Conservation (phyloP, 2,329 filamentous ascomycete species). For the Botrytis medusae region DNA sequence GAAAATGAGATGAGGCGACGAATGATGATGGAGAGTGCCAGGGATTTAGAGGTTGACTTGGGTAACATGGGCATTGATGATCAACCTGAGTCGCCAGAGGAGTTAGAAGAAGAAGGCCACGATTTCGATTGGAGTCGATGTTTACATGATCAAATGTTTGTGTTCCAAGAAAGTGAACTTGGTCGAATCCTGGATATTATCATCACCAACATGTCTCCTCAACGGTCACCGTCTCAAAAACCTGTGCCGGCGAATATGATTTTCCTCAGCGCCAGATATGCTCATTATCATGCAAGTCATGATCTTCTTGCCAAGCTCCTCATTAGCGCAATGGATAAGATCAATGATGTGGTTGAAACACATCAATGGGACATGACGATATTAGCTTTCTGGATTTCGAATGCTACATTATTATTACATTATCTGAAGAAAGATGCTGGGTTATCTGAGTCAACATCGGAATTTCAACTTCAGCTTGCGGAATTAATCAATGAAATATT, state of each 20-base stretch:
- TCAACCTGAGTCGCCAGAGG: conserved; percentile 80
- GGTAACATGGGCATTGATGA: conserved; percentile 96
- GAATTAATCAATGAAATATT: conserved; percentile 98
- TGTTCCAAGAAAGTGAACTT: conserved; percentile 93
- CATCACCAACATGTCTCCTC: conserved; percentile 97
- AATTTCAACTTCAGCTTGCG: conserved; percentile 89
- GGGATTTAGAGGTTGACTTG: conserved; percentile 93
- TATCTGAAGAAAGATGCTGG: conserved; percentile 94
- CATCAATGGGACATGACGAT: conserved; percentile 99
- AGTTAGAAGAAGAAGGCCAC: conserved; percentile 83
- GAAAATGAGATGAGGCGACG: conserved; percentile 93
- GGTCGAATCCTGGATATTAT: conserved; percentile 91
- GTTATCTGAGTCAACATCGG: conserved; percentile 74
- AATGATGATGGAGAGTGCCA: conserved; percentile 99
- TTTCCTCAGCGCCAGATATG: conserved; percentile 92
- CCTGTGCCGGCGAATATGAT: conserved; percentile 96
- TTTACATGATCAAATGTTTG: conserved; percentile 98
- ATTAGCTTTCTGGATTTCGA: conserved; percentile 97
- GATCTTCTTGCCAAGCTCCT: conserved; percentile 82
- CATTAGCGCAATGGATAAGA: conserved; percentile 86
- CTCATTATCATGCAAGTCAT: conserved; percentile 89
- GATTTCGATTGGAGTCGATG: conserved; percentile 97
- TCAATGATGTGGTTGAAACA: conserved; percentile 92
- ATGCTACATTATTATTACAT: conserved; percentile 90
- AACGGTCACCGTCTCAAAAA: conserved; percentile 94